Conservation (phyloP, 2,329 filamentous ascomycete species). For the Arthrinium phaeospermum region DNA sequence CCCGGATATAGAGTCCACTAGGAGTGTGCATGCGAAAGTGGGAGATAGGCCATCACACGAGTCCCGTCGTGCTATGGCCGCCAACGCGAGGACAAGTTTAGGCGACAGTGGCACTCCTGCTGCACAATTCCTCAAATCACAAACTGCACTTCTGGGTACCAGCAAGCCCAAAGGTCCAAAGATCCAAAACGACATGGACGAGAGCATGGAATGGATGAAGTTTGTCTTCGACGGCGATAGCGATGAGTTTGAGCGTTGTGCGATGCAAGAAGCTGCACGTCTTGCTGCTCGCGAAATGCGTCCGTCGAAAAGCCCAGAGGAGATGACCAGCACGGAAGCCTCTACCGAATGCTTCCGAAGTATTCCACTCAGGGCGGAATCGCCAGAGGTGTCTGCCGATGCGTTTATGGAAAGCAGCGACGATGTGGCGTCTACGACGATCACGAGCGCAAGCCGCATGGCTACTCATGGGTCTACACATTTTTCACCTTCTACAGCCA, state of each 20-base stretch:
- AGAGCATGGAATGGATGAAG: constrained; percentile 37
- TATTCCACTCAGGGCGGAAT: constrained; percentile 21
- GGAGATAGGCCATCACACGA: background rate
- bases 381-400: background rate
- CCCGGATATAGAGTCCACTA: background rate
- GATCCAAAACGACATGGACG: constrained; percentile 22
- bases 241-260: constrained; percentile 31
- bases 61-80: background rate
- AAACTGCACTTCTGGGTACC: background rate
- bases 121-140: background rate
- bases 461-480: constrained; percentile 29
- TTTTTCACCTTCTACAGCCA: constrained; percentile 19
- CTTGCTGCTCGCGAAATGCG: constrained; percentile 34
- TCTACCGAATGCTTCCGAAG: background rate
- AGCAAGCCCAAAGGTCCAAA: constrained; percentile 14
- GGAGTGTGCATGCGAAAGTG: background rate
- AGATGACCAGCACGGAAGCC: background rate
- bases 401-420: constrained; percentile 13
- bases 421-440: background rate
- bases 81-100: background rate
- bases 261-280: constrained; percentile 34
- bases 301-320: constrained; percentile 26
- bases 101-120: background rate
- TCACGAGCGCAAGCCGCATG: constrained; percentile 28
- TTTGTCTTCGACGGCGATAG: constrained; percentile 34